Conservation (phyloP, 768 basidiomycete species). For the Trametes maxima region DNA sequence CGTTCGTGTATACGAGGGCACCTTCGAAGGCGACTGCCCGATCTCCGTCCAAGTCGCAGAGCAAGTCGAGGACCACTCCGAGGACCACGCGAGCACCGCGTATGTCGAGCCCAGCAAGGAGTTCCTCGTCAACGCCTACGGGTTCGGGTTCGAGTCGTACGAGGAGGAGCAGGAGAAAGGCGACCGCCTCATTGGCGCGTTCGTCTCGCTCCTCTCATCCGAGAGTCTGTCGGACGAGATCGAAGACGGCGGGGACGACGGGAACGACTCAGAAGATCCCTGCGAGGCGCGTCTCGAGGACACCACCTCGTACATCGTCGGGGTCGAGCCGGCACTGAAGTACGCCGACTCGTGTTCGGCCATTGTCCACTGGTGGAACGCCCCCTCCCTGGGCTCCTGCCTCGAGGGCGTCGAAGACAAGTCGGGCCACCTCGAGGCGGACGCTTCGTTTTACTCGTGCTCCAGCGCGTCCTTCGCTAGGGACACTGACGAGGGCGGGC, state of each 20-base stretch:
- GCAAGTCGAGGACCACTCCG: not conserved
- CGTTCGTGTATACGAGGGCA: not conserved
- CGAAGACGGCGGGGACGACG: not conserved
- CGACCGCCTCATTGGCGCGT: not conserved
- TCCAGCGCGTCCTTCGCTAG: not conserved
- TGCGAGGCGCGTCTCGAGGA: not conserved
- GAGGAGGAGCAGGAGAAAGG: not conserved
- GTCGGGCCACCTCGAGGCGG: not conserved
- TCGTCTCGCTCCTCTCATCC: not conserved
- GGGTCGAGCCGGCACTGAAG: not conserved
- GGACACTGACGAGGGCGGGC: not conserved
- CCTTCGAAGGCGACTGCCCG: not conserved
- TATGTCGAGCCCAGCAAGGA: not conserved
- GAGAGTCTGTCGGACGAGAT: not conserved
- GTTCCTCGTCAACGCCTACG: not conserved
- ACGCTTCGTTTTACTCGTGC: slow-evolving; percentile 1
- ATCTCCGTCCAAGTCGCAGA: not conserved
- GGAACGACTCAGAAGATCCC: not conserved
- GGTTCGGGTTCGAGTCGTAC: not conserved
- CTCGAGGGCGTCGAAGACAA: not conserved
- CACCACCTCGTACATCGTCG: not conserved
- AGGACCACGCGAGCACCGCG: not conserved
- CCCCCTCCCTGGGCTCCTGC: not conserved
- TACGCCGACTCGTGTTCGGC: not conserved
- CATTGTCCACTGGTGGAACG: not conserved